Evolutionary conservation across 2,329 filamentous ascomycete species (phyloP).

Genomic region (Colletotrichum sp.): DNA sequence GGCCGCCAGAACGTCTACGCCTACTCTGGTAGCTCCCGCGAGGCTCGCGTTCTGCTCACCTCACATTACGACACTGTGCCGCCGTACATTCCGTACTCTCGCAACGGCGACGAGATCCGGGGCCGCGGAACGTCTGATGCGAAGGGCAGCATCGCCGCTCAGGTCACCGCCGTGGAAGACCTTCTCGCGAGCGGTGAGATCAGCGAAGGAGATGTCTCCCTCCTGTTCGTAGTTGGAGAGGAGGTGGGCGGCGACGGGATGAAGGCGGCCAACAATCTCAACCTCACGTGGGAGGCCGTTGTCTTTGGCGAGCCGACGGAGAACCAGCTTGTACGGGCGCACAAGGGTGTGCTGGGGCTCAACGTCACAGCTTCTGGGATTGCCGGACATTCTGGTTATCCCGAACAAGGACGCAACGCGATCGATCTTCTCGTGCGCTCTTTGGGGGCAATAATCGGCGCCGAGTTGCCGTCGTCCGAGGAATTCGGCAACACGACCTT

Average conservation of each 20-base stretch:
- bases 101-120: slow-evolving; percentile 61
- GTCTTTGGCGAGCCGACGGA: slow-evolving; percentile 96
- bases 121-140: slow-evolving; percentile 79
- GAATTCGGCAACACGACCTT: slow-evolving; percentile 88
- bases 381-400: slow-evolving; percentile 89
- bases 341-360: slow-evolving; percentile 83
- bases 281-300: slow-evolving; percentile 63
- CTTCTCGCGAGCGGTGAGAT: slow-evolving; percentile 50
- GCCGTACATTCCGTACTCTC: slow-evolving; percentile 73
- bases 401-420: slow-evolving; percentile 85
- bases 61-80: slow-evolving; percentile 86
- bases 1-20: slow-evolving; percentile 79
- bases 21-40: slow-evolving; percentile 54
- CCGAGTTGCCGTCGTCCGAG: slow-evolving; percentile 76
- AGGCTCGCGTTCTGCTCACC: slow-evolving; percentile 67
- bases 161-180: slow-evolving; percentile 70
- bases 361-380: slow-evolving; percentile 72
- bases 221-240: slow-evolving; percentile 81
- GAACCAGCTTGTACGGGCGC: slow-evolving; percentile 83
- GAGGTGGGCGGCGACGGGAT: slow-evolving; percentile 85
- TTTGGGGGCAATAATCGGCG: slow-evolving; percentile 66
- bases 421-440: slow-evolving; percentile 81
- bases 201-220: slow-evolving; percentile 54
- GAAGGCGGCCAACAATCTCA: slow-evolving; percentile 44
- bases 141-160: slow-evolving; percentile 73